Evolutionary conservation across 306 rosid species (phyloP), one percentile per base, ranked within the genome.

Genomic region (Trifolium fragiferum): DNA sequence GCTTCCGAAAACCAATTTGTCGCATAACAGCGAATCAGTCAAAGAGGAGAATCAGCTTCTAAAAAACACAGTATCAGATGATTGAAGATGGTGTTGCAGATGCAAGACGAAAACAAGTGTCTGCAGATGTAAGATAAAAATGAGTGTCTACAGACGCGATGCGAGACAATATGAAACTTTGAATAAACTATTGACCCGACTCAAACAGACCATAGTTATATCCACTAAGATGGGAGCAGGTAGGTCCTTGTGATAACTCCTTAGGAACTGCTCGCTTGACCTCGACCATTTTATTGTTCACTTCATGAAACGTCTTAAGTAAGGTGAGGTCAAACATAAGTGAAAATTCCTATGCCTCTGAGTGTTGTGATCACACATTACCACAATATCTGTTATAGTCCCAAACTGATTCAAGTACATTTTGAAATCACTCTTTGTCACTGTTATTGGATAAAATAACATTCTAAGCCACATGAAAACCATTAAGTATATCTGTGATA

Each of bases 211-310:
- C 90, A 77, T 86, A 83, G 80, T 83, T 87, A 79, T 81, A 91
- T 66, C 95, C 96, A 49, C 84, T 85, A 60, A 92, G 85, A 43
- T 96, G 98, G 61, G 93, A 84, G 73, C 93, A 93, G 78, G 83
- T 85, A 35, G 97, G 92, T 64, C 93, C 93, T 3, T 97, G 97
- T 40, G 99, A 95, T 76, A 89, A 78, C 81, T 92, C 99, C 87
- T 95, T 95, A 4, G 97, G 99, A 82, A 95, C 99, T 46, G 98
- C 99, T 66, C 96, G 88, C 90, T 95, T 95, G 78, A 95, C 99
- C 88, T 95, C 99, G 70, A 90, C 98, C 99, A 89, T 87, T 86
- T 95, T 95, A 41, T 97, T 97, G 49, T 95, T 92, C 79, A 92
- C 80, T 79, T 92, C 98, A 82, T 92, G 98, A 66, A 92, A 95